A percentile compares a stretch with the other conserved stretches of the same genome.
phyloP scores from a whole-genome alignment of 140 eudicot genomes.

The Bidens hawaiensis region DNA sequence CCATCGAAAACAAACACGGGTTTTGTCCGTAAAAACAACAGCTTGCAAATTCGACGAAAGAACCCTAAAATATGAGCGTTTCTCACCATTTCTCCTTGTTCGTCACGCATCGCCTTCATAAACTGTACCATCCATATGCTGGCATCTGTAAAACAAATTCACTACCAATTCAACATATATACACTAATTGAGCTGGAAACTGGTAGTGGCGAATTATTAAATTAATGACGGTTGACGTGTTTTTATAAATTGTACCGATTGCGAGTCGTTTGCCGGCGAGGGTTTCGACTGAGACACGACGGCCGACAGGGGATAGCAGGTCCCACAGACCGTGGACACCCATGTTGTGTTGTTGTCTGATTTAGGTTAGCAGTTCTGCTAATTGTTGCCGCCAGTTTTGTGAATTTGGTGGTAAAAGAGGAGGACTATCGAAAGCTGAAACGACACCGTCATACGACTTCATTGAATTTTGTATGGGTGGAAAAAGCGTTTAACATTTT shows the following conservation, averaged over 20 bases:
- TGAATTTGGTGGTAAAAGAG: constrained; percentile 3
- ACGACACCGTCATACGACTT: constrained; percentile 30
- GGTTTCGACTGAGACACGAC: constrained; percentile 93
- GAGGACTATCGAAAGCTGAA: background rate
- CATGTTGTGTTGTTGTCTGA: constrained; percentile 31
- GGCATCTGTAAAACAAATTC: constrained; percentile 50
- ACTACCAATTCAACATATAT: background rate
- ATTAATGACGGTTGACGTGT: background rate
- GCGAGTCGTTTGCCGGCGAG: constrained; percentile 88
- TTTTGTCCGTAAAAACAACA: constrained; percentile 64
- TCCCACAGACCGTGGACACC: constrained; percentile 96
- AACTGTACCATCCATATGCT: constrained; percentile 97
- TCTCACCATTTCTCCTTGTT: constrained; percentile 87
- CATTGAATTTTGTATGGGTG: too few relatives aligned
- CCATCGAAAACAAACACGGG: constrained; percentile 93
- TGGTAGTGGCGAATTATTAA: background rate
- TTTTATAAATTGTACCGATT: constrained; percentile 45
- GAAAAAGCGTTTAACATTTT: too few relatives aligned
- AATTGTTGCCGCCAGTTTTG: constrained; percentile 40
- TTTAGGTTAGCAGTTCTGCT: constrained; percentile 5
- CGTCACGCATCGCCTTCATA: constrained; percentile 95
- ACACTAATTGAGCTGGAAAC: background rate
- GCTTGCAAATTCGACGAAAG: constrained; percentile 87
- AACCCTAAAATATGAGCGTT: constrained; percentile 89
- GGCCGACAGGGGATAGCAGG: constrained; percentile 87